A percentile compares a stretch with the other conserved stretches of the same genome.
Conservation (phyloP, 2,329 filamentous ascomycete genomes). For the Ustilaginoidea virens region DNA sequence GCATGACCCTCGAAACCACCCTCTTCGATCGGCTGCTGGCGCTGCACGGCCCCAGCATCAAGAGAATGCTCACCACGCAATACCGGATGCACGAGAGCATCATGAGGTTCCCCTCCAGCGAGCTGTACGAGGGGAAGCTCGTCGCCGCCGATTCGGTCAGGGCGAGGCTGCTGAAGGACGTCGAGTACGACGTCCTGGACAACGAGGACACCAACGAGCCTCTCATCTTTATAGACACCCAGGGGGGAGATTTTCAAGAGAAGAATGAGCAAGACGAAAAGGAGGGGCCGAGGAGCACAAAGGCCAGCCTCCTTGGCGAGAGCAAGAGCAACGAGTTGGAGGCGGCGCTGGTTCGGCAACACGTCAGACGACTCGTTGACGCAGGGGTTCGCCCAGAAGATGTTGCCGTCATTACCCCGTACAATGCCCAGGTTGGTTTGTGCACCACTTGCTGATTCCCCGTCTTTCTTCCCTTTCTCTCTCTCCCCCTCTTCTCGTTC, state of each 20-base stretch:
- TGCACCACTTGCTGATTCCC: no score
- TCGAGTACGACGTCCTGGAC: constrained; percentile 63
- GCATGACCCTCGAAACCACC: constrained; percentile 65
- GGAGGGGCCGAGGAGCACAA: constrained; percentile 26
- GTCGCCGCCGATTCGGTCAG: constrained; percentile 70
- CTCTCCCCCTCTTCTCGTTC: no score
- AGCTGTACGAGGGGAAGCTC: constrained; percentile 72
- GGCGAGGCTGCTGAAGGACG: constrained; percentile 54
- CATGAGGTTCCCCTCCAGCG: constrained; percentile 84
- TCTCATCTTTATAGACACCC: constrained; percentile 88
- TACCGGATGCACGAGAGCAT: constrained; percentile 97
- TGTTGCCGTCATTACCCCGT: constrained; percentile 88
- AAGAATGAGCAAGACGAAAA: constrained; percentile 58
- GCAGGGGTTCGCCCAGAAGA: constrained; percentile 70
- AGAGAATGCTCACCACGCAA: constrained; percentile 89
- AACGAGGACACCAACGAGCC: constrained; percentile 81
- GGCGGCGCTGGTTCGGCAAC: constrained; percentile 61
- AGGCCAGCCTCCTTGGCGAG: constrained; percentile 29
- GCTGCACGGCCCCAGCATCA: constrained; percentile 70
- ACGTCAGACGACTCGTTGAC: constrained; percentile 60
- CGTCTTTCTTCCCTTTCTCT: no score
- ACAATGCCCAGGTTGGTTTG: constrained; percentile 79
- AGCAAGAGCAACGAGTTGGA: constrained; percentile 92
- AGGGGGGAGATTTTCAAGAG: constrained; percentile 84
- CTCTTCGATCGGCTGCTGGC: constrained; percentile 79